Conservation (phyloP, 371 early-diverging fungal genomes). For the Mortierella sp. region DNA sequence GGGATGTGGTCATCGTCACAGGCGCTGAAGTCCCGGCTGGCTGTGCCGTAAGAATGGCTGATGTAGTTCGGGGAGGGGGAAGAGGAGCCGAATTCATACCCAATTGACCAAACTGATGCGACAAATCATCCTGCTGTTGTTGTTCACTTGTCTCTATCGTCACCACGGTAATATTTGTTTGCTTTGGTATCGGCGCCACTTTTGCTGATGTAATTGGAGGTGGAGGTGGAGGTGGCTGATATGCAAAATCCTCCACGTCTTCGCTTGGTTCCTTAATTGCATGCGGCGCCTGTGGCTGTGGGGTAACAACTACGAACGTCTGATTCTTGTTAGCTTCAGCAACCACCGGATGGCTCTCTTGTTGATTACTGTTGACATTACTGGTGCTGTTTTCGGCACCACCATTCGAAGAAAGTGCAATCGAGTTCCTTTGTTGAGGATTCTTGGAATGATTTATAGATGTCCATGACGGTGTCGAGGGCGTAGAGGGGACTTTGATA, state of each 20-base stretch:
- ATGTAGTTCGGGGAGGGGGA: neutral
- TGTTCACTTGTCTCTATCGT: neutral
- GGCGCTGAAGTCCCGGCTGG: neutral
- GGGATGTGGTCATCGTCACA: conserved; percentile 4
- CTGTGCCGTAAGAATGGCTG: neutral
- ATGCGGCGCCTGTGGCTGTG: conserved; percentile 30
- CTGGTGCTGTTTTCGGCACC: neutral
- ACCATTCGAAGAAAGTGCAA: neutral
- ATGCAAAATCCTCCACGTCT: conserved; percentile 9
- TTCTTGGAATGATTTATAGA: conserved; percentile 21
- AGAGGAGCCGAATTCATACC: conserved; percentile 4
- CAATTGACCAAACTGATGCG: conserved; percentile 33
- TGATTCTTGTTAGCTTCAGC: neutral
- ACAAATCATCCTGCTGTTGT: conserved; percentile 19
- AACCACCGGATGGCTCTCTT: neutral
- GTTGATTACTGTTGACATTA: neutral
- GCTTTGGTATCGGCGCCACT: neutral
- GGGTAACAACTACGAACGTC: neutral
- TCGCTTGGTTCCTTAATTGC: conserved; percentile 19
- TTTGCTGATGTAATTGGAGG: neutral
- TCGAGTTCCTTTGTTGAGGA: conserved; percentile 25
- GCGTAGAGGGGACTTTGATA: conserved; percentile 32
- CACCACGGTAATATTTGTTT: conserved; percentile 7
- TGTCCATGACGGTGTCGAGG: neutral
- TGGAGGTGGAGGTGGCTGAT: conserved; percentile 37